Percentiles rank a stretch among this genome's conserved stretches.
Conservation (phyloP, 176 grass and related monocot genomes). For the Aegilops bicornis region DNA sequence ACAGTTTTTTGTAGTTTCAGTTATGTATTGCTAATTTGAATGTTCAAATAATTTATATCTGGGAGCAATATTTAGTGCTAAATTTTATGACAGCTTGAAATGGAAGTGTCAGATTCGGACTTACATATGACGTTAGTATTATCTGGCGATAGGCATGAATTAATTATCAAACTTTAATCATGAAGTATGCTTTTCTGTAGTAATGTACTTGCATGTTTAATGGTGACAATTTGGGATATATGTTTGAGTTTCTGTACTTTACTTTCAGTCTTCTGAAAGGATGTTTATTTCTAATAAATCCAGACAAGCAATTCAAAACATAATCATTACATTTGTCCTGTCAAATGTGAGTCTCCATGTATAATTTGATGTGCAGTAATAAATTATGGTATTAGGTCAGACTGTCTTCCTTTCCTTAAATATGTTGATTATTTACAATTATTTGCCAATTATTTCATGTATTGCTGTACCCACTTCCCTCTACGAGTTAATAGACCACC, state of each 20-base stretch:
- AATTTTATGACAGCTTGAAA: neutral
- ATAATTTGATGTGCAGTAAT: neutral
- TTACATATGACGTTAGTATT: neutral
- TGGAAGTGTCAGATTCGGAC: neutral
- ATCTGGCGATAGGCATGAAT: neutral
- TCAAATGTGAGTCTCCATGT: neutral
- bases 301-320: neutral
- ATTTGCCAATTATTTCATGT: constrained; percentile 10
- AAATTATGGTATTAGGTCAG: neutral
- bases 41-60: neutral
- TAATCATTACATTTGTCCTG: neutral
- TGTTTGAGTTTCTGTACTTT: neutral
- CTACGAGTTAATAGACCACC: neutral
- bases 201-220: neutral
- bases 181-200: neutral
- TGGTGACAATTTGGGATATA: neutral
- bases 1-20: neutral
- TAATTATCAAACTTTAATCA: neutral
- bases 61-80: neutral
- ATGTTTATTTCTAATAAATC: neutral
- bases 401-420: neutral
- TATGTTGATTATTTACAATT: neutral
- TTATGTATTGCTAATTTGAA: neutral
- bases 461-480: neutral
- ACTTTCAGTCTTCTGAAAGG: neutral